Evolutionary conservation across 2,329 filamentous ascomycete species (phyloP), one percentile per base, ranked within the genome.

Genomic region (Cordyceps militaris): DNA sequence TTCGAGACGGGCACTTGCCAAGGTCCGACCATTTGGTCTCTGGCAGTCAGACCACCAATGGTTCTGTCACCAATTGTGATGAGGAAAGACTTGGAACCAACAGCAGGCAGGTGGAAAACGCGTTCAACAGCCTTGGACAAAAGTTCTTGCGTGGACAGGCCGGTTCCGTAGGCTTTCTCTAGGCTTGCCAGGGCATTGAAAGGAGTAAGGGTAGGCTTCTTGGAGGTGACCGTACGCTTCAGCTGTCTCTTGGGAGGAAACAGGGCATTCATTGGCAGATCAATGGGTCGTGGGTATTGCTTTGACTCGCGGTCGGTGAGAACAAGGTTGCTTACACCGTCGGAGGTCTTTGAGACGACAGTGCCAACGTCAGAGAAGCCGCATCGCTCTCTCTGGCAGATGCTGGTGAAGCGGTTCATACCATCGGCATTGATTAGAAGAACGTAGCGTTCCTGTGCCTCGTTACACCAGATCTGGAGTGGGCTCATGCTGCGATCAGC

Each of bases 381-480:
- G 69, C 93, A 97, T 56, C 92, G 85, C 70, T 99, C 94, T 69
- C 94, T 83, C 61, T 76, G 76, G 69, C 83, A 85, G 58, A 87
- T 87, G 69, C 76, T 83, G 46, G 77, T 76, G 66, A 87, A 99
- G 78, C 73, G 85, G 66, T 93, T 91, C 67, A 97, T 82, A 55
- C 85, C 81, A 21, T 94, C 87, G 53, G 84, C 83, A 60, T 92
- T 91, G 61, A 99, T 85, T 9, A 95, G 86, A 66, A 99, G 77
- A 8, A 99, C 94, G 66, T 99, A 99, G 70, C 94, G 83, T 73
- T 99, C 94, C 70, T 99, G 94, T 0, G 94, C 91, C 71, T 97
- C 93, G 66, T 93, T 96, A 72, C 94, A 97, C 92, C 93, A 97
- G 48, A 99, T 96, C 70, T 97, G 90, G 59, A 99, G 82, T 21